Conservation (phyloP, 2,329 filamentous ascomycete species). For the Cercospora sp. region DNA sequence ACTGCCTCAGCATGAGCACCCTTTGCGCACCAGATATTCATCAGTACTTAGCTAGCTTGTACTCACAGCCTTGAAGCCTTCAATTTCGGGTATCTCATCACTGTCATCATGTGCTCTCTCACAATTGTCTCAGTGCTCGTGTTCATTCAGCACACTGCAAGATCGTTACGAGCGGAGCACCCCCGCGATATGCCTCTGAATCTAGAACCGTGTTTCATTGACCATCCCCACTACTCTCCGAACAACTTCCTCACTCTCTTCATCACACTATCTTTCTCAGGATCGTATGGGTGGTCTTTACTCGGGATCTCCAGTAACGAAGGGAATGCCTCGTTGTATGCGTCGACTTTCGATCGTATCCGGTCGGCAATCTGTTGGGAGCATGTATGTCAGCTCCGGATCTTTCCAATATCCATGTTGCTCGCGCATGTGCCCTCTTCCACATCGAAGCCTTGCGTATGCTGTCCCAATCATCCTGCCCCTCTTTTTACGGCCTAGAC, state of each 20-base stretch:
- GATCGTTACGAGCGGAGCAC: no score
- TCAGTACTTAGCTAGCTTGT: background rate
- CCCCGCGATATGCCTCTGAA: background rate
- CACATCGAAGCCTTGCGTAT: background rate
- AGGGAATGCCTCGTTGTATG: slow-evolving; percentile 93
- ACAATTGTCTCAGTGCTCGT: no score
- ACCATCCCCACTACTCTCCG: slow-evolving; percentile 57
- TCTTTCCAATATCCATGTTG: slow-evolving; percentile 11
- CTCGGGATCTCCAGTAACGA: slow-evolving; percentile 94
- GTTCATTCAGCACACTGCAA: no score
- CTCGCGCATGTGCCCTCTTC: background rate
- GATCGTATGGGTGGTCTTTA: slow-evolving; percentile 98
- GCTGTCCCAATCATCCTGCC: background rate
- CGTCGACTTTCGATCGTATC: slow-evolving; percentile 88
- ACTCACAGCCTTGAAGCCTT: background rate
- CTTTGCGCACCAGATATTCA: background rate
- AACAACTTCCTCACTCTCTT: slow-evolving; percentile 77
- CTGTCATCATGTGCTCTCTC: background rate
- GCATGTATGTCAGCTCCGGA: background rate
- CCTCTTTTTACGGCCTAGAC: background rate
- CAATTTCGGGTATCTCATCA: background rate
- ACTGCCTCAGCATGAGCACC: background rate
- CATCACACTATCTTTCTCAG: slow-evolving; percentile 96
- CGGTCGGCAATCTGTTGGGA: slow-evolving; percentile 78
- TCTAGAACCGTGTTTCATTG: background rate